These are phyloP conservation scores for Rhodamnia rubescens DNA, from an alignment of 345 rosid species.

Conservation along the genomic window DNA sequence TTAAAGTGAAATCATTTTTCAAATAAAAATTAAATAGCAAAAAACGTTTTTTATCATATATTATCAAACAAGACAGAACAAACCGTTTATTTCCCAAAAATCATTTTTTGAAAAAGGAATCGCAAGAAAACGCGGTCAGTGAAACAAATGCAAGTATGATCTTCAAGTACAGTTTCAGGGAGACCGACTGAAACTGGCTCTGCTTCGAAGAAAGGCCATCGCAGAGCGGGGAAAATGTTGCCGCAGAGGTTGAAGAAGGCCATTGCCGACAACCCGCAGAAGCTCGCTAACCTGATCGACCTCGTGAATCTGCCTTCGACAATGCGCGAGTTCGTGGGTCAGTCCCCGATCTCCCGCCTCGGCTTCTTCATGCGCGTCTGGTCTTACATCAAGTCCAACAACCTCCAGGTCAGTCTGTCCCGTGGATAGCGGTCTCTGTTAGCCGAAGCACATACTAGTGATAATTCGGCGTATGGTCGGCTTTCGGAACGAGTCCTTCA, in stretches of 20 bases:
- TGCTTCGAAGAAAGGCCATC: background rate
- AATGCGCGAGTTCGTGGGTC: slow-evolving; percentile 78
- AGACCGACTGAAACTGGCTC: background rate
- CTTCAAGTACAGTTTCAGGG: too few species aligned
- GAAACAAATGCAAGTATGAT: too few species aligned
- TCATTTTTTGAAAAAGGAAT: too few species aligned
- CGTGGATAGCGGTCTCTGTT: accelerated
- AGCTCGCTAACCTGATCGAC: slow-evolving; percentile 73
- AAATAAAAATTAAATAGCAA: too few species aligned
- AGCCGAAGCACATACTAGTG: background rate
- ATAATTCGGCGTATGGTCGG: background rate
- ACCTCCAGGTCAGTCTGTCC: slow-evolving; percentile 46
- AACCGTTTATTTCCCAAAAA: too few species aligned
- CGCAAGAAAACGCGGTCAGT: too few species aligned
- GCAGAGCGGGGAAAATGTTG: slow-evolving; percentile 25
- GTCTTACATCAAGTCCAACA: slow-evolving; percentile 83
- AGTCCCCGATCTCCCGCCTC: slow-evolving; percentile 77
- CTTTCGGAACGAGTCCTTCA: background rate
- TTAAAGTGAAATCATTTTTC: too few species aligned
- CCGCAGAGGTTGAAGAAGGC: slow-evolving; percentile 64
- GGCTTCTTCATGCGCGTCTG: slow-evolving; percentile 85
- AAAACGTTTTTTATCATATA: too few species aligned
- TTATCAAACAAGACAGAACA: too few species aligned
- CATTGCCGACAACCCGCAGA: slow-evolving; percentile 64
- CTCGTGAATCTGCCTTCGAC: slow-evolving; percentile 81